These are phyloP conservation scores for Podila epigama DNA, from an alignment of 192 early-diverging fungal species.

Conservation along the genomic window DNA sequence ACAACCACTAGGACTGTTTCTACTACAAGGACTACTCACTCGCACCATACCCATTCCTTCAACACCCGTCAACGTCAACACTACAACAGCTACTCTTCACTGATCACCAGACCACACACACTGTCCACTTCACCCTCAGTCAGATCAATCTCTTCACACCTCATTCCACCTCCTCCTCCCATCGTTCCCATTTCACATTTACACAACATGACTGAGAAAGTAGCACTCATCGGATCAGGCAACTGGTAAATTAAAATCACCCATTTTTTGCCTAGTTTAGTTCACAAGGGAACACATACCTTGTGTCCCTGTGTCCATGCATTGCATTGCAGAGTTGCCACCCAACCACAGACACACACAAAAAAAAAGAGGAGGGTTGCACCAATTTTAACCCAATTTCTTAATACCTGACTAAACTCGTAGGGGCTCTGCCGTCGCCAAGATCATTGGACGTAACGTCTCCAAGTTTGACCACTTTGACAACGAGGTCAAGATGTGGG, in stretches of 20 bases:
- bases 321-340: too few relatives aligned
- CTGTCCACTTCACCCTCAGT: background rate
- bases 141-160: background rate
- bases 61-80: too few relatives aligned
- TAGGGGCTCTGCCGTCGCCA: conserved; percentile 93
- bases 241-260: conserved; percentile 83
- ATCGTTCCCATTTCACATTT: background rate
- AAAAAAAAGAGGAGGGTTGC: too few relatives aligned
- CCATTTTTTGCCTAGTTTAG: background rate
- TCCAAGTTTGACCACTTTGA: conserved; percentile 66
- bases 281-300: background rate
- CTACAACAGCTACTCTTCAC: background rate
- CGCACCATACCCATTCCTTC: too few relatives aligned
- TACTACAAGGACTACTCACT: too few relatives aligned
- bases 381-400: too few relatives aligned
- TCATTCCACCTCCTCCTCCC: conserved; percentile 1
- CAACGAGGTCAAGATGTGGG: conserved; percentile 90
- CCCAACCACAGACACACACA: too few relatives aligned
- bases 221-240: conserved; percentile 90
- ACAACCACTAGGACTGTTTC: too few relatives aligned
- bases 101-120: background rate
- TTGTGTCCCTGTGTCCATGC: background rate
- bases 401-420: background rate
- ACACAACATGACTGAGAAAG: conserved; percentile 67
- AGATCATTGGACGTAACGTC: conserved; percentile 90